Conservation (phyloP, 371 early-diverging fungal species). For the Batrachochytrium dendrobatidis region DNA sequence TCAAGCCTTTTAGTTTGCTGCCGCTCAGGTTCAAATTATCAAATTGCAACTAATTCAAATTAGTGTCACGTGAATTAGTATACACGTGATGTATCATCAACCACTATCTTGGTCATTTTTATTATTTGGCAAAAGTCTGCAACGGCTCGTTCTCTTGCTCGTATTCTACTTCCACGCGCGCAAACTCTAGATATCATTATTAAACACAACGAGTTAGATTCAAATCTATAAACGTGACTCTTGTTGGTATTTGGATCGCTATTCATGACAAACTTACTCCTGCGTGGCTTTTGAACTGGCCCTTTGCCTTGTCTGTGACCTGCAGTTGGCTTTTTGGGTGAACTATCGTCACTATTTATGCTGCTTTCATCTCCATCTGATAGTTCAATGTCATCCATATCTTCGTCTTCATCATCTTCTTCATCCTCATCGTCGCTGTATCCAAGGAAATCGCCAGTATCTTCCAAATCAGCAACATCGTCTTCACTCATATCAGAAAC, state of each 20-base stretch:
- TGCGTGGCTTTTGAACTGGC: neutral
- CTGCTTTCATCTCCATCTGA: slow-evolving; percentile 9
- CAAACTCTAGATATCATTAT: slow-evolving; percentile 3
- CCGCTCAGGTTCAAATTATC: neutral
- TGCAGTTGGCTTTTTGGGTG: neutral
- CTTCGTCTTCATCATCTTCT: slow-evolving; percentile 13
- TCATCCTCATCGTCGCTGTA: slow-evolving; percentile 7
- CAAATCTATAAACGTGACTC: neutral
- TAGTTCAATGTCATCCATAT: slow-evolving; percentile 19
- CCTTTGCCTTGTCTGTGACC: neutral
- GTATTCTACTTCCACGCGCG: slow-evolving; percentile 33
- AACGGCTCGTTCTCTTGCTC: slow-evolving; percentile 24
- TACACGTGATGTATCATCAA: neutral
- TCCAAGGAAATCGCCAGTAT: slow-evolving; percentile 6
- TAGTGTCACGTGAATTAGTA: neutral
- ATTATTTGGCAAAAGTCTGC: neutral
- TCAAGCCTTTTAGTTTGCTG: too few species aligned
- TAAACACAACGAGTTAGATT: neutral
- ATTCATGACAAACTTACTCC: neutral
- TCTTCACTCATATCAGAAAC: slow-evolving; percentile 31
- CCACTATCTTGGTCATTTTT: neutral
- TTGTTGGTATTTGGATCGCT: neutral
- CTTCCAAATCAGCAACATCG: slow-evolving; percentile 18
- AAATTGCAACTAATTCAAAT: neutral
- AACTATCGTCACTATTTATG: slow-evolving; percentile 13